Evolutionary conservation across 176 grass and related monocot genomes (phyloP).

Genomic region (Hsuehochloa calcarea): DNA sequence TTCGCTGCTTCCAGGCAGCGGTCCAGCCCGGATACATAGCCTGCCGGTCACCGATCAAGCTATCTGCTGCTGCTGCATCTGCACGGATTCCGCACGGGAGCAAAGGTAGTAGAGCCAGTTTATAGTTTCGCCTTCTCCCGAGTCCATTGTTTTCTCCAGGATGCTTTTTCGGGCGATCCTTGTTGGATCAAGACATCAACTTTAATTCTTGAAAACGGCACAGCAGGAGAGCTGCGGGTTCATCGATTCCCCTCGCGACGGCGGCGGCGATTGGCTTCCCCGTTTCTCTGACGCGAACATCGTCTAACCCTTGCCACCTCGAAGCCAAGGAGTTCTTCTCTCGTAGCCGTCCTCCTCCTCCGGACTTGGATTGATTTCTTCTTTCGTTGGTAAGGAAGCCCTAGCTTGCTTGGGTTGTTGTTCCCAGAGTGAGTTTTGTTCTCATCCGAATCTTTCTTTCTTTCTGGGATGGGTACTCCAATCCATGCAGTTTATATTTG

Average conservation of each 20-base stretch:
- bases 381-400: neutral
- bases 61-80: no score
- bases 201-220: neutral
- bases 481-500: neutral
- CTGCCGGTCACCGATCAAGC: no score
- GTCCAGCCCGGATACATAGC: no score
- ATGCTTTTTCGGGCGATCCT: neutral
- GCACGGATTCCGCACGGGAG: no score
- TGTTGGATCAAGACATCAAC: neutral
- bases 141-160: no score
- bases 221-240: neutral
- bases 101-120: no score
- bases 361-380: neutral
- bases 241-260: no score
- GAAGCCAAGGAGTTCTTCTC: neutral
- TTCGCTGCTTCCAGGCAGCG: slow-evolving; percentile 9
- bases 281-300: no score
- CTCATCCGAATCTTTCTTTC: neutral
- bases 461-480: neutral
- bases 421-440: neutral
- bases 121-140: no score
- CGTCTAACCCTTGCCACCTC: neutral
- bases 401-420: neutral
- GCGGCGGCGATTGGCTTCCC: no score
- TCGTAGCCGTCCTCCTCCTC: neutral